Conservation (phyloP, 345 rosid species). For the Leavenworthia alabamica region DNA sequence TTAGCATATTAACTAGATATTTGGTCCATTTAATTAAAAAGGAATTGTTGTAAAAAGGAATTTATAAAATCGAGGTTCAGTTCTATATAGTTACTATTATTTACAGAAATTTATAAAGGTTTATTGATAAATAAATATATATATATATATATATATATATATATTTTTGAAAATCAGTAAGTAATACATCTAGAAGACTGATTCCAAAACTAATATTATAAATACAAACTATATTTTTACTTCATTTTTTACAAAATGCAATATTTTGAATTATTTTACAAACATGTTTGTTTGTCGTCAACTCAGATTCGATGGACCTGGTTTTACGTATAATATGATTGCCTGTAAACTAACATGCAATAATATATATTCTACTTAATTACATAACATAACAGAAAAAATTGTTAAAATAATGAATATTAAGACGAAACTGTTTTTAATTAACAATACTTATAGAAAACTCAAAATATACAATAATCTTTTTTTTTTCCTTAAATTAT, state of each 20-base stretch:
- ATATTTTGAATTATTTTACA: background rate
- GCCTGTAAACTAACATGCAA: background rate
- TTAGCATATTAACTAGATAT: background rate
- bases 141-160: too few species aligned
- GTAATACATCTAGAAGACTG: background rate
- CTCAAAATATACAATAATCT: background rate
- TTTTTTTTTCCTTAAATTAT: background rate
- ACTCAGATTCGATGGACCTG: background rate
- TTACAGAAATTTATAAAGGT: background rate
- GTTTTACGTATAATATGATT: background rate
- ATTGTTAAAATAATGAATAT: background rate
- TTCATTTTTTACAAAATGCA: background rate
- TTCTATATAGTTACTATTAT: background rate
- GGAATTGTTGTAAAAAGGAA: background rate
- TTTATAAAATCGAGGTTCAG: background rate
- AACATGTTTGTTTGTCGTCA: background rate
- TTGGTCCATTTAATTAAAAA: background rate
- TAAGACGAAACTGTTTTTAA: background rate
- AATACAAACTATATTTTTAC: background rate
- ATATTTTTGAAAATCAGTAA: too few species aligned
- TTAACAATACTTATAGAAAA: background rate
- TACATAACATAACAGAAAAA: background rate
- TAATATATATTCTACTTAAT: background rate
- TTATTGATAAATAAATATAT: too few species aligned
- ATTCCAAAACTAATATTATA: background rate